Percentiles rank a stretch among this genome's conserved stretches.
These are phyloP conservation scores for Miscanthus sacchariflorus DNA, from an alignment of 202 grass and related monocot species.

Conservation along the genomic window DNA sequence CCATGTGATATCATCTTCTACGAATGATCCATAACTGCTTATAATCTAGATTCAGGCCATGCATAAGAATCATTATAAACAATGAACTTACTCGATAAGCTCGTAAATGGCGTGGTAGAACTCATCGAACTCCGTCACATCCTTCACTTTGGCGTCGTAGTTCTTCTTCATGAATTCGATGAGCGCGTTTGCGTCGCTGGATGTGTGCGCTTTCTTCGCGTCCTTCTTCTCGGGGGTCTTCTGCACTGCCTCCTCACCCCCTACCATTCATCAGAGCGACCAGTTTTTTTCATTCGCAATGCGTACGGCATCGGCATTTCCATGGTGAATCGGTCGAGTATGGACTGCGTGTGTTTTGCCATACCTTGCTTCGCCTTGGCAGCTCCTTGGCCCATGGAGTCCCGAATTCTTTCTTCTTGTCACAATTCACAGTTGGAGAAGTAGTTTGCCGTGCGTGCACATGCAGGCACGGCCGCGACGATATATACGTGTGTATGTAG, in stretches of 20 bases:
- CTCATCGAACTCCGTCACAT: slow-evolving; percentile 1
- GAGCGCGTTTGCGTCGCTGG: slow-evolving; percentile 19
- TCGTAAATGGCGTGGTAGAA: slow-evolving; percentile 62
- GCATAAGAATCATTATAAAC: background rate
- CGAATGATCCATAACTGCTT: background rate
- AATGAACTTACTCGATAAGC: slow-evolving; percentile 52
- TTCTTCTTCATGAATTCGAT: slow-evolving; percentile 9
- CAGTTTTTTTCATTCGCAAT: background rate
- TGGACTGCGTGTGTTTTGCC: background rate
- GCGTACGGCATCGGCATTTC: background rate
- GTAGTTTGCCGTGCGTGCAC: slow-evolving; percentile 26
- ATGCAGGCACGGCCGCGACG: background rate
- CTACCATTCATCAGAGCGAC: slow-evolving; percentile 20
- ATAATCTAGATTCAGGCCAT: background rate
- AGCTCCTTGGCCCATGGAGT: slow-evolving; percentile 49
- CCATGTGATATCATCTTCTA: background rate
- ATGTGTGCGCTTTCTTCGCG: background rate
- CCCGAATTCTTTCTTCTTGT: background rate
- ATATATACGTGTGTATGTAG: background rate
- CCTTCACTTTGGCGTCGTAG: background rate
- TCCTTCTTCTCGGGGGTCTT: background rate
- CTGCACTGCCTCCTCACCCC: background rate
- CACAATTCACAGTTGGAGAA: background rate
- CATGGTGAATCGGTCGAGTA: background rate
- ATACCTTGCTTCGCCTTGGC: slow-evolving; percentile 58